phyloP scores from a whole-genome alignment of 2,329 filamentous ascomycete species.

The Scedosporium apiospermum region DNA sequence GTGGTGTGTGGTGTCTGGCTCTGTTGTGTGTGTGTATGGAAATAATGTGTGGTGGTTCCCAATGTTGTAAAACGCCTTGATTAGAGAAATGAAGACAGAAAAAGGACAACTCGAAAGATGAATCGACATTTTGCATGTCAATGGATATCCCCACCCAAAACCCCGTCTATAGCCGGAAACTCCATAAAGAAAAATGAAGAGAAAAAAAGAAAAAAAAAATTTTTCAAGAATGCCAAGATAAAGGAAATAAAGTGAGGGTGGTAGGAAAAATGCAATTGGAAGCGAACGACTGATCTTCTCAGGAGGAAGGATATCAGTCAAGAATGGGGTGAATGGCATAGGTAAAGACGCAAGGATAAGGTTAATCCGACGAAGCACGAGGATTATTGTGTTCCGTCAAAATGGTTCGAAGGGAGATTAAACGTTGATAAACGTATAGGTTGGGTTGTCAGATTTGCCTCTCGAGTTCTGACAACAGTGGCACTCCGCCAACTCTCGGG shows the following conservation, averaged over 20 bases:
- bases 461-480: too few relatives aligned
- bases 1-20: too few relatives aligned
- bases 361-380: background rate
- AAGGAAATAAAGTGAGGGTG: background rate
- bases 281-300: background rate
- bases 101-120: background rate
- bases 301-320: too few relatives aligned
- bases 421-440: too few relatives aligned
- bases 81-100: background rate
- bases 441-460: too few relatives aligned
- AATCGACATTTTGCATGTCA: background rate
- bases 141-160: constrained; percentile 3
- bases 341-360: background rate
- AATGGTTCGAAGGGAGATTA: too few relatives aligned
- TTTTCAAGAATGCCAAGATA: background rate
- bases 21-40: background rate
- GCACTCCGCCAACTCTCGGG: background rate
- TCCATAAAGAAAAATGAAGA: background rate
- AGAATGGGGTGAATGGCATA: background rate
- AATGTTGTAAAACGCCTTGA: background rate
- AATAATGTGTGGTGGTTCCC: background rate
- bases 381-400: background rate
- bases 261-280: background rate
- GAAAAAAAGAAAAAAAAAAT: background rate
- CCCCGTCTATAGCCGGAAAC: background rate